phyloP scores from a whole-genome alignment of 1,139 yeast species.

The Blastobotrys apis region DNA sequence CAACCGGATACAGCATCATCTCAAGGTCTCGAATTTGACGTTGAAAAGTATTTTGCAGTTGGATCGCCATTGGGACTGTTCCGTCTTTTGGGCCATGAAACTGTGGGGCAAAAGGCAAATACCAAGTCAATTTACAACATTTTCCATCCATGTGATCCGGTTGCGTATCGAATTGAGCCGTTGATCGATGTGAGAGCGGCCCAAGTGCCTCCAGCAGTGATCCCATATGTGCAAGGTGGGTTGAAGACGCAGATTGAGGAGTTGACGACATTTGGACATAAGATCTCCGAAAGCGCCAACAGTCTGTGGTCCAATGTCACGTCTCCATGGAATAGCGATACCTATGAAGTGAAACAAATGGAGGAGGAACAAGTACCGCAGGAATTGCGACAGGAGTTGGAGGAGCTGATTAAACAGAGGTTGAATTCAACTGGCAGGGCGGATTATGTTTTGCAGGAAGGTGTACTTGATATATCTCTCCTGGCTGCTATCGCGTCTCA shows the following conservation, averaged over 20 bases:
- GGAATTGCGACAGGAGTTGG: conserved; percentile 11
- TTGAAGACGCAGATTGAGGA: conserved; percentile 44
- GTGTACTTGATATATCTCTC: conserved; percentile 72
- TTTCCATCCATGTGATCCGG: conserved; percentile 86
- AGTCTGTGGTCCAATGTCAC: conserved; percentile 38
- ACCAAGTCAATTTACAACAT: conserved; percentile 65
- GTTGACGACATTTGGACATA: conserved; percentile 41
- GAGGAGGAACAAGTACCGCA: conserved; percentile 5
- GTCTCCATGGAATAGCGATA: conserved; percentile 10
- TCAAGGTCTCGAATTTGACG: conserved; percentile 55
- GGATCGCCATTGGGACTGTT: conserved; percentile 90
- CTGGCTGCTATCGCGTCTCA: conserved; percentile 84
- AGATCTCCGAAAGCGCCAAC: conserved; percentile 44
- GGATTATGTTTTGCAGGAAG: conserved; percentile 77
- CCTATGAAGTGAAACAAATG: conserved; percentile 6
- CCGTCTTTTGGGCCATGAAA: conserved; percentile 36
- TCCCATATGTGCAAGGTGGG: conserved; percentile 51
- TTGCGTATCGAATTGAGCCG: conserved; percentile 84
- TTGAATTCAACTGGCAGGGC: conserved; percentile 67
- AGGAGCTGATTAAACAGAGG: conserved; percentile 22
- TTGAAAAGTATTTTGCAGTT: conserved; percentile 66
- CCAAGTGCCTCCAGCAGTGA: conserved; percentile 53
- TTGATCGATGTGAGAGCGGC: conserved; percentile 55
- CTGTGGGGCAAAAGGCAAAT: conserved; percentile 23
- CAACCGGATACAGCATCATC: conserved; percentile 25